Base-by-base conservation (phyloP, 495 filamentous ascomycete species). In the Cercophora scortea region DNA sequence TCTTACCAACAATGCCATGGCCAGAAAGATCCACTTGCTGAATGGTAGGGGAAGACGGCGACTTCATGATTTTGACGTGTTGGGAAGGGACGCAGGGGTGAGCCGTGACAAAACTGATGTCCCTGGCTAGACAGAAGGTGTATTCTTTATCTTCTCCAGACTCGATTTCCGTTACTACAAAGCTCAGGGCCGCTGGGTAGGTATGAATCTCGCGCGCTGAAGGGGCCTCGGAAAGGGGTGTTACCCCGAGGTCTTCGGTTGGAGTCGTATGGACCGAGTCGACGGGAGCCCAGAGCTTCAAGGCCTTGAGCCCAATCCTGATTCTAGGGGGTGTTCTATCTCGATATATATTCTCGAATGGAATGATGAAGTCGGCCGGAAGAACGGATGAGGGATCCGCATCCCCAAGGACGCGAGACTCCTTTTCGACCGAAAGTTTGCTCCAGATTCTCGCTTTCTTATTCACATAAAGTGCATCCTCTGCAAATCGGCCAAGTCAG, bases 21-120 rank as follows among this genome's bases (percentile, higher is more conserved):
- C 71, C 73, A 35, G 62, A 66, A 12, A 74, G 60, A 47, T 78
- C 74, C 43, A 78, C 72, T 47, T 76, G 74, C 49, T 72, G 74
- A 34, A 78, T 75, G 8, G 74, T 78, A 38, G 73, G 70, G 57
- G 71, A 77, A 19, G 69, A 72, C 6, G 74, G 68, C 17, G 67
- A 71, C 58, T 71, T 74, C 33, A 78, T 55, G 49, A 77, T 70
- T 38, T 71, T 76, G 8, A 74, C 66, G 54, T 73, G 74, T 8
- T 67, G 69, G 2, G 83, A 82, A 6, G 79, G 75, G 5, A 77
- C 76, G 44, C 84, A 88, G 44, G 81, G 80, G 50, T 85, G 80
- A 0, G 79, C 79, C 8, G 84, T 83, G 42, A 86, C 71, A 60
- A 87, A 87, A 55, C 78, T 76, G 41, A 85, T 77, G 55, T 87